Percentiles rank a stretch among this genome's conserved stretches.
phyloP scores from a whole-genome alignment of 768 basidiomycete genomes.

The Amylocystis lapponica region DNA sequence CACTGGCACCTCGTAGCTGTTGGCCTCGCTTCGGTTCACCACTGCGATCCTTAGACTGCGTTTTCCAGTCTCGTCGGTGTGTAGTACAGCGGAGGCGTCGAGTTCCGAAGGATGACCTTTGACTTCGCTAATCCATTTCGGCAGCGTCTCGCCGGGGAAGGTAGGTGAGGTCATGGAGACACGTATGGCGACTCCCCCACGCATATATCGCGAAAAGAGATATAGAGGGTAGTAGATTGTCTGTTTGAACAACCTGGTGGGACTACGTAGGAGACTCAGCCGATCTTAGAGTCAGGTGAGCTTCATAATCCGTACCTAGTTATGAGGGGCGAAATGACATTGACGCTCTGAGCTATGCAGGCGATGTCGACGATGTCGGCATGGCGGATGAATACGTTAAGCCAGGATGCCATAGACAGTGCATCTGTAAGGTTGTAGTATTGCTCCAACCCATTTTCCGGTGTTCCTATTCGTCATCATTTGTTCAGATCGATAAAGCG shows the following conservation, averaged over 20 bases:
- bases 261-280: conserved; percentile 24
- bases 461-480: conserved; percentile 9
- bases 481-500: not conserved
- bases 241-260: conserved; percentile 35
- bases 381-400: conserved; percentile 56
- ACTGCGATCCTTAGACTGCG: conserved; percentile 45
- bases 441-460: conserved; percentile 16
- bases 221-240: conserved; percentile 48
- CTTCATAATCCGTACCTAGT: too few species aligned
- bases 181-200: conserved; percentile 37
- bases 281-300: too few species aligned
- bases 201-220: conserved; percentile 54
- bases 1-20: conserved; percentile 28
- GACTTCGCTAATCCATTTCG: conserved; percentile 43
- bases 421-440: conserved; percentile 21
- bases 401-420: conserved; percentile 50
- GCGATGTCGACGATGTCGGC: conserved; percentile 55
- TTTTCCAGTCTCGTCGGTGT: conserved; percentile 16
- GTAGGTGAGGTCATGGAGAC: conserved; percentile 31
- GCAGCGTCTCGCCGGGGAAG: conserved; percentile 44
- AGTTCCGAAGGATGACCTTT: conserved; percentile 36
- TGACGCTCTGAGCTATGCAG: conserved; percentile 53
- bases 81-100: conserved; percentile 43
- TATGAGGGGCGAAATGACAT: conserved; percentile 39
- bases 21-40: conserved; percentile 42